Base-by-base conservation (phyloP, 331 rosid species). In the Phaseolus coccineus region DNA sequence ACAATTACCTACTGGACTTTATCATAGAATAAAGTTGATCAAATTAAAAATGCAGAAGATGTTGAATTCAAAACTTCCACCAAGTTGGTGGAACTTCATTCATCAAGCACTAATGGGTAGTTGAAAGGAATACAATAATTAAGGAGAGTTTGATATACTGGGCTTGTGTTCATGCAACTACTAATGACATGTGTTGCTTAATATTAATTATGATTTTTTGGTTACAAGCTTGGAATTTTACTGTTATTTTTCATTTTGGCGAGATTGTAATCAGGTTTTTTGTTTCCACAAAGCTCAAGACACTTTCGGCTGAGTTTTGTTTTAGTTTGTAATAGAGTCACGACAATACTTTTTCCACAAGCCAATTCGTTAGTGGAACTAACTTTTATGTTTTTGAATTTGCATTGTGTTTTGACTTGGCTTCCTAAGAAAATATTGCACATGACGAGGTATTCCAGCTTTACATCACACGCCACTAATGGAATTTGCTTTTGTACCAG, bases 91-190 rank as follows among this genome's bases (percentile, higher is more conserved):
- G 87, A 68, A 9, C 30, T 73, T 74, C 40, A 61, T 56, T 69
- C 66, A 16, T 61, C 25, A 44, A 74, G 70, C 81, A 79, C 78
- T 74, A 59, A 14, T 78, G 83, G 77, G 83, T 73, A 37, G 86
- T 27, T 78, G 67, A 24, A 73, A 56, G 65, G 19, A 66, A 65
- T 25, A 16, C 16, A 1, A 33, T 71, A 66, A 22, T 7, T 12
- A 22, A 47, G 31, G 16, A n/a, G 14, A 51, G 27, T 25, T 19
- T 68, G 13, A 47, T 2, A 61, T 61, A 5, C 50, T 62, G 4
- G 31, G 59, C 15, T 44, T 40, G 40, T 50, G 66, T 52, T 50
- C 15, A 9, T 28, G 55, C 65, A 30, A 10, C 16, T 53, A 48
- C 22, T 10, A 27, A 63, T 65, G 42, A 19, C 30, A 50, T 40